Evolutionary conservation across 176 grass and related monocot genomes (phyloP), one percentile per base, ranked within the genome.

Genomic region (Luzula sylvatica): DNA sequence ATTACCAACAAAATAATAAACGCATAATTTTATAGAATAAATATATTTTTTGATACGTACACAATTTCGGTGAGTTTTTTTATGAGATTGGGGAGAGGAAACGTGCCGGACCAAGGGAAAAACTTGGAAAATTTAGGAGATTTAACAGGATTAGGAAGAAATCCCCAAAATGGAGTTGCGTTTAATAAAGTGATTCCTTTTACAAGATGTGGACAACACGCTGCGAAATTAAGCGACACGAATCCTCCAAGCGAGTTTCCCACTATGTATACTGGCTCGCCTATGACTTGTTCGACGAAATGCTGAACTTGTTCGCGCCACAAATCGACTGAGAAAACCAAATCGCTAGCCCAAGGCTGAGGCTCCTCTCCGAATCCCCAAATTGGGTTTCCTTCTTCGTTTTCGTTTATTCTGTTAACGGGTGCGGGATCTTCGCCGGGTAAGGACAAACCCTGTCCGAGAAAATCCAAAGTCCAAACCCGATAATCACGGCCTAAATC

Each of bases 231-330:
- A 12, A 86, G 55, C 56, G 92, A 67, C 39, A 90, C 75, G 32
- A 86, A 98, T 42, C 92, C 85, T 73, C 92, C 92, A 54, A 98
- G 84, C 58, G 92, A 98, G 52, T 90, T 98, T 7, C 92, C 92
- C 17, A 98, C 85, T 41, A 98, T 67, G 65, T 90, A 98, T 58
- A 89, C 85, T 35, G 92, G 92, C 67, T 98, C 92, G 74, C 75
- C 59, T 24, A 90, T 90, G 53, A 98, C 89, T 83, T 89, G 77
- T 65, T 96, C 90, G 15, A 96, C 41, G 63, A 96, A 96, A 58
- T 77, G 70, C 26, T 78, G 84, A 67, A 96, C 90, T 57, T 96
- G 90, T 24, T 82, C 62, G 15, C 66, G 67, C 90, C 90, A 96
- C 35, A 89, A 78, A 66, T 96, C 90, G 46, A 79, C 39, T 2